Evolutionary conservation across 495 filamentous ascomycete genomes (phyloP).

Genomic region (Amniculicola lignicola): DNA sequence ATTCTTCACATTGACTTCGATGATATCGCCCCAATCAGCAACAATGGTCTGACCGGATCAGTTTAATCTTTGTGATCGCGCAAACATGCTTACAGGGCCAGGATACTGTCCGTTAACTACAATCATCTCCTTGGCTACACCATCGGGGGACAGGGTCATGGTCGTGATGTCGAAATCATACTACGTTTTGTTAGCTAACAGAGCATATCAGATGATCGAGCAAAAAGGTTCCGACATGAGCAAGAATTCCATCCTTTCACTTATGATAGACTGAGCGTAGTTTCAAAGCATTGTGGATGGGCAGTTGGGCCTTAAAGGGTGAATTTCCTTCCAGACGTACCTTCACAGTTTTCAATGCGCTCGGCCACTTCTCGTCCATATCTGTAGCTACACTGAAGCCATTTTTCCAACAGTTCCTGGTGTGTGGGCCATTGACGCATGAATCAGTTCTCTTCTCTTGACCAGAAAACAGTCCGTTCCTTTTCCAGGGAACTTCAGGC

Average conservation of each 20-base stretch:
- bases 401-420: slow-evolving; percentile 23
- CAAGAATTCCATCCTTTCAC: too few relatives aligned
- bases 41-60: slow-evolving; percentile 18
- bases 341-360: slow-evolving; percentile 23
- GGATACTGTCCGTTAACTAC: slow-evolving; percentile 35
- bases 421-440: slow-evolving; percentile 20
- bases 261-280: too few relatives aligned
- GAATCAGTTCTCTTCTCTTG: neutral
- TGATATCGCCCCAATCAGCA: slow-evolving; percentile 40
- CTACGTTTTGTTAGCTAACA: slow-evolving; percentile 7
- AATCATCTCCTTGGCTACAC: slow-evolving; percentile 17
- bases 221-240: too few relatives aligned
- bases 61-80: neutral
- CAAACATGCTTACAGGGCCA: slow-evolving; percentile 26
- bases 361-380: slow-evolving; percentile 31
- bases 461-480: slow-evolving; percentile 6
- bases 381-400: slow-evolving; percentile 25
- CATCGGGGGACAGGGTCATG: slow-evolving; percentile 25
- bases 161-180: slow-evolving; percentile 31
- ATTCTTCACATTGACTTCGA: slow-evolving; percentile 39
- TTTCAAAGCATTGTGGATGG: too few relatives aligned
- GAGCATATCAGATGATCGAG: neutral
- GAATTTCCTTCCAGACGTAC: too few relatives aligned
- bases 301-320: too few relatives aligned
- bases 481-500: slow-evolving; percentile 24